phyloP scores from a whole-genome alignment of 139 green algal species.

The Coelastrella sp. region DNA sequence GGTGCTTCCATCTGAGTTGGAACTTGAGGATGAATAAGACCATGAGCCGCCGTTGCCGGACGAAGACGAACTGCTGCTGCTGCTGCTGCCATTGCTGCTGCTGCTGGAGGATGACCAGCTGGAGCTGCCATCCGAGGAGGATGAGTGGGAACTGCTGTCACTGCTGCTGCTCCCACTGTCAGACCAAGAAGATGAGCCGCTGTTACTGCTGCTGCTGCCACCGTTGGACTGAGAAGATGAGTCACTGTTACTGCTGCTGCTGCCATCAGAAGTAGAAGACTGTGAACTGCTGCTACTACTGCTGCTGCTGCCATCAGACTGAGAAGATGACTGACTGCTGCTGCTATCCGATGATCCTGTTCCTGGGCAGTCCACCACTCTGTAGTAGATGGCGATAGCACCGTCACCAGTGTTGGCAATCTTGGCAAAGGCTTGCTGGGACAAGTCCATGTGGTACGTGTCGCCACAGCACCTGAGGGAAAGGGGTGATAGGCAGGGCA shows the following conservation, averaged over 20 bases:
- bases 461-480: slow-evolving; percentile 23
- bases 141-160: no score
- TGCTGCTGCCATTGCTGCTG: no score
- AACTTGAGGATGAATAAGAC: no score
- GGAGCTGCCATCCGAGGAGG: no score
- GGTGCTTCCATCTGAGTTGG: no score
- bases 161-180: neutral
- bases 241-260: neutral
- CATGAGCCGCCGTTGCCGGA: no score
- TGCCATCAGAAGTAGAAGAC: neutral
- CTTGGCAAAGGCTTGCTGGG: neutral
- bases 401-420: slow-evolving; percentile 19
- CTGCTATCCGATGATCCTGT: neutral
- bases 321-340: neutral
- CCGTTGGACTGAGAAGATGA: neutral
- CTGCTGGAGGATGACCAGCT: no score
- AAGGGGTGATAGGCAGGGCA: neutral
- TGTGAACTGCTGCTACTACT: slow-evolving; percentile 8
- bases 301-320: neutral
- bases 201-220: neutral
- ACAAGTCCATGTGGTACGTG: slow-evolving; percentile 33
- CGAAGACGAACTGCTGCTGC: no score
- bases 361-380: slow-evolving; percentile 19
- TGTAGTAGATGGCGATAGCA: slow-evolving; percentile 36
- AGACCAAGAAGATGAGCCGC: neutral